Evolutionary conservation across 306 rosid species (phyloP).

Genomic region (Quercus berberidifolia): DNA sequence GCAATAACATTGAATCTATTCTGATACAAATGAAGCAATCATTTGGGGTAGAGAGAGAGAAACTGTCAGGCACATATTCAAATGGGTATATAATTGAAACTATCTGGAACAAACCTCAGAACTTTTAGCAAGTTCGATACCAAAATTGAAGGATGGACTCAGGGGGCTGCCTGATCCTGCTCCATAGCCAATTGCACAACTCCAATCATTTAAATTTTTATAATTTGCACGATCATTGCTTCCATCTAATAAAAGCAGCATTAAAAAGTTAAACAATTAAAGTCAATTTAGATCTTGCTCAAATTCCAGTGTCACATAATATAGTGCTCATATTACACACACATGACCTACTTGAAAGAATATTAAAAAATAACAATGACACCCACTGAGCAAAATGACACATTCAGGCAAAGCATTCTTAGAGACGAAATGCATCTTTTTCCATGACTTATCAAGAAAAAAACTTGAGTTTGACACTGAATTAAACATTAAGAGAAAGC

Average conservation of each 20-base stretch:
- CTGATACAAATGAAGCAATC: too few species aligned
- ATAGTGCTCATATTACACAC: neutral
- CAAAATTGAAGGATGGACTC: constrained; percentile 88
- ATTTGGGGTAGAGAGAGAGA: neutral
- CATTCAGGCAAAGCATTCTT: neutral
- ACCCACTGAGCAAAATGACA: neutral
- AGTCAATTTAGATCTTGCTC: neutral
- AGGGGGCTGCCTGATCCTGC: constrained; percentile 86
- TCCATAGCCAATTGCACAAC: constrained; percentile 83
- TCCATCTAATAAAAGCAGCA: constrained; percentile 45
- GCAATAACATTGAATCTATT: too few species aligned
- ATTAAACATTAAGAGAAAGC: too few species aligned
- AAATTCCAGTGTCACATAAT: neutral
- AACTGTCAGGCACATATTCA: neutral
- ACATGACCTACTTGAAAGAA: neutral
- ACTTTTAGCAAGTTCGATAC: constrained; percentile 77
- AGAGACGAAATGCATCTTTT: neutral
- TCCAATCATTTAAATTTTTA: constrained; percentile 75
- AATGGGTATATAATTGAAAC: constrained; percentile 2
- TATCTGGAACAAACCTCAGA: constrained; percentile 51
- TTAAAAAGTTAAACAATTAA: constrained; percentile 15
- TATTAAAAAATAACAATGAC: neutral
- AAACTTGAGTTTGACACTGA: neutral
- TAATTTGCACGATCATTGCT: constrained; percentile 37
- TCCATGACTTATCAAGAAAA: neutral